Conservation (phyloP, 805 yeast species). For the Yarrowia divulgata region DNA sequence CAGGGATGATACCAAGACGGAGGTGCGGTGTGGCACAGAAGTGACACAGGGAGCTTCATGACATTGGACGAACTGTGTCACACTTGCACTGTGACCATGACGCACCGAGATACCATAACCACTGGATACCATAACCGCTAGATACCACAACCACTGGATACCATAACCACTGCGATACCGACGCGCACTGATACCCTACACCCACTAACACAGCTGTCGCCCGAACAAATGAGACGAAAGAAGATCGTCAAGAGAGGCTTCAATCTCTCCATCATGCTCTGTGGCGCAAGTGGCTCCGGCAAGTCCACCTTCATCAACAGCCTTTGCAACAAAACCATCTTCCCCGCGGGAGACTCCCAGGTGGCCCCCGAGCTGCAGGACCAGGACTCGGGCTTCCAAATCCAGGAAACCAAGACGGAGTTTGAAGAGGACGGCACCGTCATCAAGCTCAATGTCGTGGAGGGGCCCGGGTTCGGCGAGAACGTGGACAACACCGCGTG, state of each 20-base stretch:
- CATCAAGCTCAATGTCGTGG: slow-evolving; percentile 64
- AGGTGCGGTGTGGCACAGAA: too few species aligned
- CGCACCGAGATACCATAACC: too few species aligned
- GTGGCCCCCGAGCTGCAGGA: slow-evolving; percentile 38
- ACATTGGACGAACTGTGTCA: too few species aligned
- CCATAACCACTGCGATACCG: neutral
- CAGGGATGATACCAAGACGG: neutral
- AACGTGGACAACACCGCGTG: slow-evolving; percentile 67
- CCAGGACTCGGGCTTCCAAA: slow-evolving; percentile 41
- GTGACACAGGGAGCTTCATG: neutral
- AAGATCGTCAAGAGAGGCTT: slow-evolving; percentile 70
- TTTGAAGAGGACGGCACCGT: slow-evolving; percentile 64
- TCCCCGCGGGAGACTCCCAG: slow-evolving; percentile 46
- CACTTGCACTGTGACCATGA: too few species aligned
- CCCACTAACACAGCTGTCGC: slow-evolving; percentile 42
- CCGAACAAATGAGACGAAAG: slow-evolving; percentile 57
- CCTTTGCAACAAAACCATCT: slow-evolving; percentile 82
- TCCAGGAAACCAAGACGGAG: slow-evolving; percentile 51
- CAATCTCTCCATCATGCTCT: slow-evolving; percentile 62
- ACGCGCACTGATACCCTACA: neutral
- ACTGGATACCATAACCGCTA: neutral
- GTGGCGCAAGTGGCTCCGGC: slow-evolving; percentile 90
- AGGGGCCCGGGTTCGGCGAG: slow-evolving; percentile 82
- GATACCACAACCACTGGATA: neutral
- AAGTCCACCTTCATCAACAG: slow-evolving; percentile 93